Conservation (phyloP, 768 basidiomycete genomes). For the Suillus weaverae region DNA sequence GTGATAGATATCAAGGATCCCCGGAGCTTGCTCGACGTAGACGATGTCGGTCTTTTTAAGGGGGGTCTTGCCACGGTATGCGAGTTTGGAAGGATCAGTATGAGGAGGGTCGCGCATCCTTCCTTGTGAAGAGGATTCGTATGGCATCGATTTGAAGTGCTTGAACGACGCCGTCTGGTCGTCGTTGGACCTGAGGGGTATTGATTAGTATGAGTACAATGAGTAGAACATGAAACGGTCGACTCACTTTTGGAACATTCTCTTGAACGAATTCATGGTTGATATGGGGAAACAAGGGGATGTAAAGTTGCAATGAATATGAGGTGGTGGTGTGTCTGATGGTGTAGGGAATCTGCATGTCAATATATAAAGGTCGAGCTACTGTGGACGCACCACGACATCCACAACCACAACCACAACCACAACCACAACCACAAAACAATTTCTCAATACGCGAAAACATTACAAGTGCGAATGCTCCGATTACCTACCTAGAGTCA, state of each 20-base stretch:
- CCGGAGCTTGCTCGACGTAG: slow-evolving; percentile 10
- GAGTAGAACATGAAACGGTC: background rate
- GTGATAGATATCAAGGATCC: slow-evolving; percentile 2
- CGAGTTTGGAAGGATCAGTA: slow-evolving; percentile 1
- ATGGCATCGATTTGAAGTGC: slow-evolving; percentile 16
- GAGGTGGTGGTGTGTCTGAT: background rate
- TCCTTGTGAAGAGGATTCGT: slow-evolving; percentile 2
- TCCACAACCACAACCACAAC: too few species aligned
- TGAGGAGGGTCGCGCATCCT: slow-evolving; percentile 1
- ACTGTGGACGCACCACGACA: background rate
- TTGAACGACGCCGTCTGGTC: slow-evolving; percentile 8
- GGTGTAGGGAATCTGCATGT: background rate
- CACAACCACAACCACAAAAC: background rate
- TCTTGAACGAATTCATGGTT: background rate
- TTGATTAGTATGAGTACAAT: background rate
- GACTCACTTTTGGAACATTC: slow-evolving; percentile 11
- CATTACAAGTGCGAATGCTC: background rate
- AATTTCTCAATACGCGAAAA: background rate
- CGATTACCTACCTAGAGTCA: background rate
- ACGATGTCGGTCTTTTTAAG: slow-evolving; percentile 12
- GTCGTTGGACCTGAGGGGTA: slow-evolving; percentile 5
- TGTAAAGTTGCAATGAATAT: background rate
- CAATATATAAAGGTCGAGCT: background rate
- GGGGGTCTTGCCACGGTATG: slow-evolving; percentile 14
- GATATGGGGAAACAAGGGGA: background rate